These are phyloP conservation scores for Phytophthora macrochlamydospora DNA, from an alignment of 352 stramenopile genomes.

Conservation along the genomic window DNA sequence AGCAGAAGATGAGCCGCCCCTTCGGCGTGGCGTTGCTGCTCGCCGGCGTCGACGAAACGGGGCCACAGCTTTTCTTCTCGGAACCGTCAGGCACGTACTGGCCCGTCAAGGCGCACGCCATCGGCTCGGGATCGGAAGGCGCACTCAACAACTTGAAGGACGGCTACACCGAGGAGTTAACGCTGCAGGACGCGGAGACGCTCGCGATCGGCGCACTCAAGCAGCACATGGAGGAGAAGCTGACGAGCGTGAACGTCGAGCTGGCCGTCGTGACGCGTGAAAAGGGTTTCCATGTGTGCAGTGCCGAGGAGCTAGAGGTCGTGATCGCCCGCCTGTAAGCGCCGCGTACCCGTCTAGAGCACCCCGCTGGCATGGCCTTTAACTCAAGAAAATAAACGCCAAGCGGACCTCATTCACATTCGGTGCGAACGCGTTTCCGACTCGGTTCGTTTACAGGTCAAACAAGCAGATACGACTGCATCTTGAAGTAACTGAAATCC, in stretches of 20 bases:
- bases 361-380: constrained; percentile 8
- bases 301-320: constrained; percentile 91
- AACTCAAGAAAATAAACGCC: constrained; percentile 25
- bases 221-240: constrained; percentile 99
- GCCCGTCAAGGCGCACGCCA: constrained; percentile 98
- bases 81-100: constrained; percentile 99
- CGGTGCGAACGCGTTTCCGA: no score
- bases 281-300: constrained; percentile 97
- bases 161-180: constrained; percentile 96
- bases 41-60: constrained; percentile 95
- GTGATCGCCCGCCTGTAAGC: constrained; percentile 89
- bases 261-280: constrained; percentile 95
- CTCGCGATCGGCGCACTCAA: constrained; percentile 97
- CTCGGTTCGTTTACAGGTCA: no score
- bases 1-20: constrained; percentile 97
- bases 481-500: neutral
- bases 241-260: constrained; percentile 98
- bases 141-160: constrained; percentile 98
- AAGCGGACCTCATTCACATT: constrained; percentile 25
- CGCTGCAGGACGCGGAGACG: constrained; percentile 96
- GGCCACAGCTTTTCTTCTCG: constrained; percentile 96
- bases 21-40: constrained; percentile 99
- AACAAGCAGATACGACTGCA: no score
- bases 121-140: constrained; percentile 97
- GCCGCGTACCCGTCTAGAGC: constrained; percentile 2